These are phyloP conservation scores for Hypericum androsaemum DNA, from an alignment of 345 rosid genomes.

Conservation along the genomic window DNA sequence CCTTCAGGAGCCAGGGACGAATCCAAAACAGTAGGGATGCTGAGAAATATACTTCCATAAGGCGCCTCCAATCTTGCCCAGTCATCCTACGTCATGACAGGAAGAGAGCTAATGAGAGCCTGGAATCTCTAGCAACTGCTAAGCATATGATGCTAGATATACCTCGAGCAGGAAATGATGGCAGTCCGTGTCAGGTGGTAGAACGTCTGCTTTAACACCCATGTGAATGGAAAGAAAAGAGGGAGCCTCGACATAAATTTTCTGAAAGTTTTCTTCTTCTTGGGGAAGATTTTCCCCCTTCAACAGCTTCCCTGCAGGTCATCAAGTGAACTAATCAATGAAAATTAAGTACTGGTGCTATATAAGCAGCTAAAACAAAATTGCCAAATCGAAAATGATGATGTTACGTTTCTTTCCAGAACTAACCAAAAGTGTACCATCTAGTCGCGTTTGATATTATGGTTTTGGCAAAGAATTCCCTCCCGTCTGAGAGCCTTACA, in stretches of 20 bases:
- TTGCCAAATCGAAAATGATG: slow-evolving; percentile 1
- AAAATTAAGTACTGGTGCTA: background rate
- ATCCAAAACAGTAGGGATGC: slow-evolving; percentile 93
- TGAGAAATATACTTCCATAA: slow-evolving; percentile 90
- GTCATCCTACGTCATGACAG: slow-evolving; percentile 35
- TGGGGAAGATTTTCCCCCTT: slow-evolving; percentile 75
- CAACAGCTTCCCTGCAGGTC: slow-evolving; percentile 60
- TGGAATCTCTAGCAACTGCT: background rate
- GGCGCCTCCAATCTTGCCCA: slow-evolving; percentile 69
- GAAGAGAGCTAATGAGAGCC: background rate
- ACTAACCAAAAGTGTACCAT: slow-evolving; percentile 98
- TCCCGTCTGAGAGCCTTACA: slow-evolving; percentile 79
- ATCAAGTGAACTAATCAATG: background rate
- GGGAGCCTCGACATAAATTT: slow-evolving; percentile 85
- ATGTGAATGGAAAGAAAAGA: slow-evolving; percentile 96
- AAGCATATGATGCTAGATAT: slow-evolving; percentile 14
- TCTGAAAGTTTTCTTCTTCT: slow-evolving; percentile 86
- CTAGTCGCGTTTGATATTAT: slow-evolving; percentile 91
- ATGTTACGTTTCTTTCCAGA: slow-evolving; percentile 1
- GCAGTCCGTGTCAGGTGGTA: slow-evolving; percentile 84
- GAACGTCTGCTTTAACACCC: slow-evolving; percentile 81
- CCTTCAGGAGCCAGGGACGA: slow-evolving; percentile 76
- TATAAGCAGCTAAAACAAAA: background rate
- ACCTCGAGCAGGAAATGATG: slow-evolving; percentile 97
- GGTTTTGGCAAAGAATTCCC: slow-evolving; percentile 61